Evolutionary conservation across 768 basidiomycete species (phyloP).

Genomic region (Serendipita sp.): DNA sequence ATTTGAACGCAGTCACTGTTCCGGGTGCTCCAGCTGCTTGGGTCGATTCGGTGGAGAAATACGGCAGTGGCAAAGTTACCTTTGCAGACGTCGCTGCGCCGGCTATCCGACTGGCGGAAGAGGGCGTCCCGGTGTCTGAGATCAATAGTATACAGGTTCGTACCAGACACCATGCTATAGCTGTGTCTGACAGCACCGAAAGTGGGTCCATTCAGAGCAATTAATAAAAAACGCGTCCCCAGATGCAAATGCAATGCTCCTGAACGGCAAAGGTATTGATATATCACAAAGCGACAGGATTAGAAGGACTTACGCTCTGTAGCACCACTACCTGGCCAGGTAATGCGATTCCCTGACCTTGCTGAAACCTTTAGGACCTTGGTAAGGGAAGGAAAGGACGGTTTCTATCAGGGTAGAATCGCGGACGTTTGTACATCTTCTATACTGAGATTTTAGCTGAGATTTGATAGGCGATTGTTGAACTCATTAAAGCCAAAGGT

Average conservation of each 20-base stretch:
- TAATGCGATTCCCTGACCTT: conserved; percentile 66
- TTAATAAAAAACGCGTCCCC: conserved; percentile 73
- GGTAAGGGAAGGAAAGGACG: conserved; percentile 68
- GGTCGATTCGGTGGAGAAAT: conserved; percentile 71
- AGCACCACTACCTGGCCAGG: conserved; percentile 72
- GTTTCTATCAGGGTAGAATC: conserved; percentile 85
- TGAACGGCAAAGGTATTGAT: conserved; percentile 38
- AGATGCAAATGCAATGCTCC: conserved; percentile 71
- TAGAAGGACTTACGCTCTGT: neutral
- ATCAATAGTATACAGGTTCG: conserved; percentile 46
- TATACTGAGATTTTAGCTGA: neutral
- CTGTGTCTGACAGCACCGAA: neutral
- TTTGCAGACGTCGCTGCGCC: conserved; percentile 67
- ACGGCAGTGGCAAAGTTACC: conserved; percentile 60
- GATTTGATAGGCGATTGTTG: conserved; percentile 45
- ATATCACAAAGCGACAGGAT: no score
- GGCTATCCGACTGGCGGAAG: conserved; percentile 81
- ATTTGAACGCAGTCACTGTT: conserved; percentile 85
- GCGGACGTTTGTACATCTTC: conserved; percentile 34
- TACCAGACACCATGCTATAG: conserved; percentile 9
- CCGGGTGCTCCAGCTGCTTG: conserved; percentile 92
- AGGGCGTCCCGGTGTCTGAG: conserved; percentile 84
- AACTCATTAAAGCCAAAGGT: conserved; percentile 69
- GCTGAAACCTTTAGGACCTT: conserved; percentile 71
- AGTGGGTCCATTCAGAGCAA: conserved; percentile 44